phyloP scores from a whole-genome alignment of 1,284 basidiomycete genomes.

The Apiotrichum gamsii region DNA sequence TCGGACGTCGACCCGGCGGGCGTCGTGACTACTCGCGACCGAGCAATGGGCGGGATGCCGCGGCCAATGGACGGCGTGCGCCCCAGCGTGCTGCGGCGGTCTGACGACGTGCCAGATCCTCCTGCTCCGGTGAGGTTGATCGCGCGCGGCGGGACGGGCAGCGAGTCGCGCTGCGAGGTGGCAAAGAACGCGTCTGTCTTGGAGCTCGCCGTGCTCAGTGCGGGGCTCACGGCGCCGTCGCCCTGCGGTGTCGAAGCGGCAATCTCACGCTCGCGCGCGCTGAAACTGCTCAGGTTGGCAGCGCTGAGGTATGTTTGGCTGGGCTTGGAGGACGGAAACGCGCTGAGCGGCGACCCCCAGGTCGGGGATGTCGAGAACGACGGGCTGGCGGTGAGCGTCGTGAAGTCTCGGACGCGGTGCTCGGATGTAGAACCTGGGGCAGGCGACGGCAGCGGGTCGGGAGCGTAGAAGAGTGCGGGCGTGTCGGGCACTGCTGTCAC shows the following conservation, averaged over 20 bases:
- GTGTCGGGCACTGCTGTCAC: neutral
- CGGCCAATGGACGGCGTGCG: neutral
- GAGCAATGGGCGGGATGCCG: constrained; percentile 4
- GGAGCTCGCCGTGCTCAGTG: constrained; percentile 29
- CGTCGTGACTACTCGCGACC: constrained; percentile 12
- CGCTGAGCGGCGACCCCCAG: neutral
- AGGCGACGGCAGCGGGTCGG: neutral
- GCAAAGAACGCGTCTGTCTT: constrained; percentile 43
- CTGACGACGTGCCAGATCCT: too few relatives aligned
- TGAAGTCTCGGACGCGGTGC: neutral
- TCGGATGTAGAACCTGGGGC: neutral
- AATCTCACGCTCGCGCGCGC: constrained; percentile 2
- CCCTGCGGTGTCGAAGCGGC: neutral
- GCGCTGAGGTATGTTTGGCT: too few relatives aligned
- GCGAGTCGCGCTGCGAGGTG: constrained; percentile 10
- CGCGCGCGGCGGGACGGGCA: constrained; percentile 40
- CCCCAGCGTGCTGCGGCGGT: too few relatives aligned
- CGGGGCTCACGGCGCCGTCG: constrained; percentile 19
- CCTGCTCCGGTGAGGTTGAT: too few relatives aligned
- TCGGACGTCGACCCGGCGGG: neutral
- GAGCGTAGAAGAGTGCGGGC: neutral
- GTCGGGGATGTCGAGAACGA: neutral
- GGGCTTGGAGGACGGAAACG: neutral
- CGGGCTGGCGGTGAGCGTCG: too few relatives aligned
- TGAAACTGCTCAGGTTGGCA: neutral